Evolutionary conservation across 2,329 filamentous ascomycete species (phyloP).

Genomic region (Thermothelomyces thermophilus): DNA sequence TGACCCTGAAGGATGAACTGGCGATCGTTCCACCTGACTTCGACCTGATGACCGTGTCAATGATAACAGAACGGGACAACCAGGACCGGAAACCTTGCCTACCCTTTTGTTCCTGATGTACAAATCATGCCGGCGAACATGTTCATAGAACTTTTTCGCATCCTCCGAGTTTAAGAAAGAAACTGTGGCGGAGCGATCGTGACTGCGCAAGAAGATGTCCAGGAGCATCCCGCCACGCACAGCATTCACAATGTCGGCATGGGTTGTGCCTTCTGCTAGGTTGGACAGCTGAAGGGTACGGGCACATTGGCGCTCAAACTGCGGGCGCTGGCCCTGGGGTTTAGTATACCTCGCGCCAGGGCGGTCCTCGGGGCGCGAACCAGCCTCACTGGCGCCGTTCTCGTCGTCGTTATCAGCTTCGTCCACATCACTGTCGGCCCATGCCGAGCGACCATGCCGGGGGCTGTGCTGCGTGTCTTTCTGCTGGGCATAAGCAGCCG

Average conservation of each 20-base stretch:
- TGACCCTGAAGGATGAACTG: conserved; percentile 61
- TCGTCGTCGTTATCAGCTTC: conserved; percentile 21
- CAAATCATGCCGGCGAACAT: conserved; percentile 58
- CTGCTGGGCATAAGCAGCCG: neutral
- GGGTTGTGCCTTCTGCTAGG: conserved; percentile 55
- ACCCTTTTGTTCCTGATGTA: conserved; percentile 65
- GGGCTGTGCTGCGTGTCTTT: conserved; percentile 3
- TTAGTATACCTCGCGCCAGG: conserved; percentile 18
- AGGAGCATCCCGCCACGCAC: conserved; percentile 66
- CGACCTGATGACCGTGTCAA: conserved; percentile 43
- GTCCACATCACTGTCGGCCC: conserved; percentile 19
- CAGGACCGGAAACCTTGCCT: conserved; percentile 27
- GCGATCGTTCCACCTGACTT: conserved; percentile 62
- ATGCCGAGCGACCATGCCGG: conserved; percentile 14
- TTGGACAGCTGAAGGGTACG: conserved; percentile 59
- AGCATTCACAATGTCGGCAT: conserved; percentile 57
- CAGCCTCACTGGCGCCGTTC: conserved; percentile 13
- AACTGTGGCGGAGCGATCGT: conserved; percentile 56
- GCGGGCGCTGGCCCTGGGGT: conserved; percentile 20
- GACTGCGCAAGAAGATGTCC: conserved; percentile 56
- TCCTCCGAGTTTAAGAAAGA: conserved; percentile 62
- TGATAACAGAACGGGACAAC: neutral
- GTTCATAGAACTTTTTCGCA: conserved; percentile 58
- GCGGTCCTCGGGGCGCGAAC: conserved; percentile 15
- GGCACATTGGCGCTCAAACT: conserved; percentile 34